Conservation (phyloP, 257 asterid genomes). For the Solanum tarijense region DNA sequence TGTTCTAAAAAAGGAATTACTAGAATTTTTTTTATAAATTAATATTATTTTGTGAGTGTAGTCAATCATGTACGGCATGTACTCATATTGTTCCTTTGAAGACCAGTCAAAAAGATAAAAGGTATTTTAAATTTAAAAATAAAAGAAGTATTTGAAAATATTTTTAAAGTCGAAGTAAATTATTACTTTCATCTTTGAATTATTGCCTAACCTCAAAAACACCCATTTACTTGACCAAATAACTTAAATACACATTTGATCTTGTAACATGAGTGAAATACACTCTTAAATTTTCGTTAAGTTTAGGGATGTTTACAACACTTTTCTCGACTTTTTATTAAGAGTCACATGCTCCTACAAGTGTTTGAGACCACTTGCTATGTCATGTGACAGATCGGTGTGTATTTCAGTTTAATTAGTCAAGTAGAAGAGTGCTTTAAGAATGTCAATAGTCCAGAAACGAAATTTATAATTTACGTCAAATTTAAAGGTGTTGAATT, state of each 20-base stretch:
- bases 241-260: too few species aligned
- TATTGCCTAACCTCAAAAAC: too few species aligned
- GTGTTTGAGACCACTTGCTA: fast-evolving
- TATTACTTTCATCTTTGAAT: too few species aligned
- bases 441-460: too few species aligned
- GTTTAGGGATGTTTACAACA: background rate
- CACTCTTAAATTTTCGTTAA: too few species aligned
- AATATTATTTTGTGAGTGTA: background rate
- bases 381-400: fast-evolving
- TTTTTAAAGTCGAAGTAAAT: too few species aligned
- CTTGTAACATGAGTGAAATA: background rate
- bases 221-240: fast-evolving
- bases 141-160: too few species aligned
- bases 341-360: background rate
- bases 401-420: too few species aligned
- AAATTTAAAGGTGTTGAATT: too few species aligned
- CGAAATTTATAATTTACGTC: too few species aligned
- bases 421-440: background rate
- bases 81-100: background rate
- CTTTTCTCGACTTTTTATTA: too few species aligned
- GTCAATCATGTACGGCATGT: background rate
- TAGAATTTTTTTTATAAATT: background rate
- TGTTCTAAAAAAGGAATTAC: background rate
- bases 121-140: background rate
- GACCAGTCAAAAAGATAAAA: background rate